Conservation (phyloP, 2,329 filamentous ascomycete species). For the Beauveria pseudobassiana region DNA sequence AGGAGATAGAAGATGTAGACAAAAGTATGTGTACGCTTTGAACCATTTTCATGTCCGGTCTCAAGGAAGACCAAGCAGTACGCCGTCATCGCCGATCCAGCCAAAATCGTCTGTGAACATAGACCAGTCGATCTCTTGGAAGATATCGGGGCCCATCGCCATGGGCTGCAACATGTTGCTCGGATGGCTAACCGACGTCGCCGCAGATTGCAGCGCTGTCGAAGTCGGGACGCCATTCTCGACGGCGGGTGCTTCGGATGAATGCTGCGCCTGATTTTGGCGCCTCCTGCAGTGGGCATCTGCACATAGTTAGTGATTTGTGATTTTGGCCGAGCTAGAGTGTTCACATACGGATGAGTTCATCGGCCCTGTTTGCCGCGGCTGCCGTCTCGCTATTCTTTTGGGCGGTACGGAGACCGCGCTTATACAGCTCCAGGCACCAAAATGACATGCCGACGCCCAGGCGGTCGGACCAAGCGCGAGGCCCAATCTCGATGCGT, state of each 20-base stretch:
- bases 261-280: not conserved
- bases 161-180: slow-evolving; percentile 16
- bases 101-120: slow-evolving; percentile 44
- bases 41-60: not conserved
- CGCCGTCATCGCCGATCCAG: slow-evolving; percentile 28
- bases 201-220: not conserved
- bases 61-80: slow-evolving; percentile 22
- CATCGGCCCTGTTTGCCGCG: slow-evolving; percentile 22
- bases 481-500: slow-evolving; percentile 31
- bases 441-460: slow-evolving; percentile 43
- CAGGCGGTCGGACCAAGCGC: slow-evolving; percentile 37
- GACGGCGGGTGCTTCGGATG: not conserved
- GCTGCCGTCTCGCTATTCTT: slow-evolving; percentile 21
- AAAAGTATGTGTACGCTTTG: not conserved
- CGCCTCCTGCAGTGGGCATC: not conserved
- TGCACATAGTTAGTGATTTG: not conserved
- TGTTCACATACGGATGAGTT: slow-evolving; percentile 22
- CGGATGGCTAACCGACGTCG: slow-evolving; percentile 9
- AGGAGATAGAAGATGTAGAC: too few relatives aligned
- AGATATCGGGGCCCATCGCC: slow-evolving; percentile 23
- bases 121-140: slow-evolving; percentile 42
- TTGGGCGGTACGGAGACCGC: slow-evolving; percentile 31
- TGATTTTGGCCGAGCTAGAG: not conserved
- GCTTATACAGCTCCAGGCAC: slow-evolving; percentile 41
- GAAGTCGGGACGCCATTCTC: not conserved